These are phyloP conservation scores for Suillus discolor DNA, from an alignment of 768 basidiomycete genomes.

Conservation along the genomic window DNA sequence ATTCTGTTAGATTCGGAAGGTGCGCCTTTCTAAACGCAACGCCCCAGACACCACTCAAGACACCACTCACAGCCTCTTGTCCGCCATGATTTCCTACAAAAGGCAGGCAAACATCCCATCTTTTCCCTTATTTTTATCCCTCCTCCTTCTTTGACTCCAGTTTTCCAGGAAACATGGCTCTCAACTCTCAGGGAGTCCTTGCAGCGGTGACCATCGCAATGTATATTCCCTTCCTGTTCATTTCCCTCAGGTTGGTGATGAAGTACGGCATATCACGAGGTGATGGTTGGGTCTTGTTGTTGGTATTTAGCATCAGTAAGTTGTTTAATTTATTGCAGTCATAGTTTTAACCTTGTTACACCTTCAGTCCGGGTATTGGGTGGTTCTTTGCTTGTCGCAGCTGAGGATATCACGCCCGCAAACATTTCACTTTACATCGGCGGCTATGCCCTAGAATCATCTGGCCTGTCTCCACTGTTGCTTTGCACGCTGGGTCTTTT, in stretches of 20 bases:
- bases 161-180: slow-evolving; percentile 28
- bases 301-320: slow-evolving; percentile 60
- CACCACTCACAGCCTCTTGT: slow-evolving; percentile 22
- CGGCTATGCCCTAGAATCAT: slow-evolving; percentile 45
- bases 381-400: slow-evolving; percentile 60
- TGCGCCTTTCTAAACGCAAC: background rate
- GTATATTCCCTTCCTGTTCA: slow-evolving; percentile 55
- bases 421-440: slow-evolving; percentile 52
- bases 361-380: slow-evolving; percentile 57
- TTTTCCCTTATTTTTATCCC: slow-evolving; percentile 8
- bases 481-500: slow-evolving; percentile 40
- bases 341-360: slow-evolving; percentile 12
- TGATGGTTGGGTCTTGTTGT: slow-evolving; percentile 70
- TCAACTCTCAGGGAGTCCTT: slow-evolving; percentile 50
- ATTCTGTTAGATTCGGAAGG: background rate
- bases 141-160: background rate
- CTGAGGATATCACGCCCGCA: slow-evolving; percentile 42
- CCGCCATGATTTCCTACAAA: slow-evolving; percentile 22
- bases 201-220: slow-evolving; percentile 61
- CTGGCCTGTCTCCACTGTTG: slow-evolving; percentile 42
- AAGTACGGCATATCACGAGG: slow-evolving; percentile 60
- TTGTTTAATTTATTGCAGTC: slow-evolving; percentile 5
- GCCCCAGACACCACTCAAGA: too few relatives aligned
- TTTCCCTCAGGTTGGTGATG: slow-evolving; percentile 47
- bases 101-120: background rate